These are phyloP conservation scores for Cladosporium sp. DNA, from an alignment of 2,329 filamentous ascomycete species.

Conservation along the genomic window DNA sequence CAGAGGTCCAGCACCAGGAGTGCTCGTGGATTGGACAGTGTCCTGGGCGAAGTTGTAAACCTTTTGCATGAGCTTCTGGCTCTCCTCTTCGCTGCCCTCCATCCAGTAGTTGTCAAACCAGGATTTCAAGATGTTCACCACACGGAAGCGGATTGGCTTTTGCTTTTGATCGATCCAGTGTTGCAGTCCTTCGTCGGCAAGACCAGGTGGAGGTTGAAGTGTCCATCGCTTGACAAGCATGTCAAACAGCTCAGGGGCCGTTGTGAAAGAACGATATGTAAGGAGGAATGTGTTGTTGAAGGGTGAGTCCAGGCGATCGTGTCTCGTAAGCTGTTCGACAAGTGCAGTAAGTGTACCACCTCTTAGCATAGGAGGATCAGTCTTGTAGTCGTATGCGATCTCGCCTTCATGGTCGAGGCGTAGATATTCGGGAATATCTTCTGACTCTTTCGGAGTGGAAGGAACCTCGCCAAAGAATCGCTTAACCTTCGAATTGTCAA, in stretches of 20 bases:
- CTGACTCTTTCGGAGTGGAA: constrained; percentile 47
- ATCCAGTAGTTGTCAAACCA: constrained; percentile 99
- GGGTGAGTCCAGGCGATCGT: constrained; percentile 89
- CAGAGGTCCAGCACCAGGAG: constrained; percentile 77
- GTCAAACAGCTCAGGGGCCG: constrained; percentile 85
- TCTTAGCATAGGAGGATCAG: constrained; percentile 69
- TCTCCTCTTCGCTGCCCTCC: constrained; percentile 83
- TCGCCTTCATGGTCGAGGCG: constrained; percentile 83
- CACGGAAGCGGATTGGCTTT: constrained; percentile 89
- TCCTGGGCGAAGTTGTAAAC: constrained; percentile 90
- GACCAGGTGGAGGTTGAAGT: constrained; percentile 81
- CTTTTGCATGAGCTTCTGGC: constrained; percentile 76
- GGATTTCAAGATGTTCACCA: constrained; percentile 95
- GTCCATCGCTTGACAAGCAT: constrained; percentile 86
- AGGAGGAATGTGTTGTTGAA: constrained; percentile 98
- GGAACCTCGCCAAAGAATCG: constrained; percentile 51
- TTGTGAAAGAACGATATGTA: constrained; percentile 93
- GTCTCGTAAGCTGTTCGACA: constrained; percentile 90
- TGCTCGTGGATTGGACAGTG: constrained; percentile 87
- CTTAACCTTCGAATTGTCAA: constrained; percentile 45
- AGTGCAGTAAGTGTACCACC: constrained; percentile 84
- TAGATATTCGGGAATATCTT: constrained; percentile 79
- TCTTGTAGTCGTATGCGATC: constrained; percentile 82
- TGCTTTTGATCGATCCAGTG: constrained; percentile 91
- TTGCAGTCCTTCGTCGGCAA: constrained; percentile 71